phyloP scores from a whole-genome alignment of 73 alveolate species.

The Tetrahymena borealis region DNA sequence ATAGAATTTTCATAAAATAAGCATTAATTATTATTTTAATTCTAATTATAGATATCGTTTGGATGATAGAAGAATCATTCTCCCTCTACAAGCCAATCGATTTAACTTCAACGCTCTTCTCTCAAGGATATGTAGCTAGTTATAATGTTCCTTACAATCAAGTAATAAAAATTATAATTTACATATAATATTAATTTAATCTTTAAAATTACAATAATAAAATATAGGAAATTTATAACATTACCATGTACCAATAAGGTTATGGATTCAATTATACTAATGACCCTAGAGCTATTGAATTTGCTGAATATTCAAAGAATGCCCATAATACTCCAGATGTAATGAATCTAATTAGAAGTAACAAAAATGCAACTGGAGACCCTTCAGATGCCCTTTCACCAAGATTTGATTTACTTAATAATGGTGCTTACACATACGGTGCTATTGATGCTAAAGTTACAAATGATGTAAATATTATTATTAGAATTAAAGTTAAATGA shows the following conservation, averaged over 20 bases:
- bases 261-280: background rate
- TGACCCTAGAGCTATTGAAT: conserved; percentile 25
- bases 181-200: background rate
- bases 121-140: conserved; percentile 26
- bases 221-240: background rate
- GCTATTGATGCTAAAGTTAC: conserved; percentile 38
- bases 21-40: background rate
- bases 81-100: background rate
- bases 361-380: background rate
- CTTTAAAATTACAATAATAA: background rate
- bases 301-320: background rate
- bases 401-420: conserved; percentile 12
- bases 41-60: background rate
- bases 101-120: background rate
- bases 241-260: background rate
- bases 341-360: conserved; percentile 9
- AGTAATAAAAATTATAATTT: background rate
- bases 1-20: background rate
- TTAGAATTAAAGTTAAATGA: background rate
- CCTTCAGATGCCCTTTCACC: conserved; percentile 26
- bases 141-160: conserved; percentile 16
- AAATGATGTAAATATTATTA: background rate
- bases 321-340: background rate
- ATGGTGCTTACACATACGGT: conserved; percentile 12
- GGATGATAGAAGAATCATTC: conserved; percentile 23